Evolutionary conservation across 805 yeast genomes (phyloP).

Genomic region (Candida namnaoensis): DNA sequence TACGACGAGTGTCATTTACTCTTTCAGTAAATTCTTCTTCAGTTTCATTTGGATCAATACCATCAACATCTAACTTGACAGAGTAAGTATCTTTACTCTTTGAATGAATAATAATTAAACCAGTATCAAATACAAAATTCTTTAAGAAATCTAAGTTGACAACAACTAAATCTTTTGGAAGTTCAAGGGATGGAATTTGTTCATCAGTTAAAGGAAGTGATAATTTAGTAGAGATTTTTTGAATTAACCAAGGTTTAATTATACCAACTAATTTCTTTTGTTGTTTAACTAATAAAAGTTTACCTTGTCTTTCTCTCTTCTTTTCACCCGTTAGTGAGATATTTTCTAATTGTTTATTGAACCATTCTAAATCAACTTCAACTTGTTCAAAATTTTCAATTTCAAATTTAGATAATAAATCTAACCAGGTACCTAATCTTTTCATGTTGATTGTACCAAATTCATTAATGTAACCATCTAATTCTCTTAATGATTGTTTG

Average conservation of each 20-base stretch:
- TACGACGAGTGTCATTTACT: conserved; percentile 38
- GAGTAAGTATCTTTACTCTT: conserved; percentile 45
- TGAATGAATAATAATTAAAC: conserved; percentile 59
- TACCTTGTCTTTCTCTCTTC: conserved; percentile 59
- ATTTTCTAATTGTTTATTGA: conserved; percentile 75
- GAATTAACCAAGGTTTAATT: conserved; percentile 38
- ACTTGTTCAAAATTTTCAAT: conserved; percentile 77
- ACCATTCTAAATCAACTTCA: conserved; percentile 85
- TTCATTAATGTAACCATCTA: conserved; percentile 81
- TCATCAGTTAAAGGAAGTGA: conserved; percentile 18
- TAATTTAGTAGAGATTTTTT: conserved; percentile 20
- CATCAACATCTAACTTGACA: conserved; percentile 63
- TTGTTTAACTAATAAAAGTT: conserved; percentile 53
- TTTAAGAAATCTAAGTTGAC: conserved; percentile 53
- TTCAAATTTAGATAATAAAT: conserved; percentile 71
- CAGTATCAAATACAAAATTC: conserved; percentile 56
- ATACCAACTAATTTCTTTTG: conserved; percentile 67
- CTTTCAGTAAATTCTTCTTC: conserved; percentile 56
- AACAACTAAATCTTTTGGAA: conserved; percentile 32
- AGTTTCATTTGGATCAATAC: conserved; percentile 58
- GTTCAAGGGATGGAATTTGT: conserved; percentile 31
- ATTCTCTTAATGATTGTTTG: conserved; percentile 62
- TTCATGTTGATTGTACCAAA: conserved; percentile 72
- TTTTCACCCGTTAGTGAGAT: conserved; percentile 66
- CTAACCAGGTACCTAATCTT: conserved; percentile 69